These are phyloP conservation scores for Papiliotrema fonsecae DNA, from an alignment of 1,284 basidiomycete genomes.

Conservation along the genomic window DNA sequence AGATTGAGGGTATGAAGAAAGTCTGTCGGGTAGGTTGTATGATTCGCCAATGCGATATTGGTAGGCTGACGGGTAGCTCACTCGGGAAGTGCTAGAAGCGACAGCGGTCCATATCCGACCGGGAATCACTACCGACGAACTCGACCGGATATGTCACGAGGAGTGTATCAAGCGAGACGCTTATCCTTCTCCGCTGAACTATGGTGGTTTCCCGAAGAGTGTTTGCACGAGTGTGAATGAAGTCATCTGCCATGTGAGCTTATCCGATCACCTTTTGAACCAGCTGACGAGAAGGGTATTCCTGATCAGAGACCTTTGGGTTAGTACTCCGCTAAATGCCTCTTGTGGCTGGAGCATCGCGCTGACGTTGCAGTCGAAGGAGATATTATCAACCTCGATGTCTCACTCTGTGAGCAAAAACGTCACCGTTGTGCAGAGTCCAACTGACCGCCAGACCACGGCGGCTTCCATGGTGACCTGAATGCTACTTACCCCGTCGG, in stretches of 20 bases:
- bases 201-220: constrained; percentile 89
- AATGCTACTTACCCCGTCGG: constrained; percentile 85
- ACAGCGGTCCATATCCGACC: constrained; percentile 78
- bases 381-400: constrained; percentile 86
- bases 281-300: constrained; percentile 56
- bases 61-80: constrained; percentile 56
- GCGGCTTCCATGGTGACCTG: constrained; percentile 83
- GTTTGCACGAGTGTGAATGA: constrained; percentile 96
- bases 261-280: constrained; percentile 11
- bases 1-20: constrained; percentile 47
- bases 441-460: constrained; percentile 10
- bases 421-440: no score
- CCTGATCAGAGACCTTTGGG: constrained; percentile 76
- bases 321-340: constrained; percentile 10
- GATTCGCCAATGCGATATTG: background rate
- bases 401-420: constrained; percentile 52
- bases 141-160: constrained; percentile 93
- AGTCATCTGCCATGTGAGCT: constrained; percentile 75
- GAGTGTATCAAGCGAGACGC: constrained; percentile 85
- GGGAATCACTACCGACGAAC: constrained; percentile 91
- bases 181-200: constrained; percentile 93
- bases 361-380: constrained; percentile 57
- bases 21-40: constrained; percentile 43
- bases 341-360: background rate
- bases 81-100: constrained; percentile 84